Conservation (phyloP, 192 early-diverging fungal genomes). For the Coemansia sp. region DNA sequence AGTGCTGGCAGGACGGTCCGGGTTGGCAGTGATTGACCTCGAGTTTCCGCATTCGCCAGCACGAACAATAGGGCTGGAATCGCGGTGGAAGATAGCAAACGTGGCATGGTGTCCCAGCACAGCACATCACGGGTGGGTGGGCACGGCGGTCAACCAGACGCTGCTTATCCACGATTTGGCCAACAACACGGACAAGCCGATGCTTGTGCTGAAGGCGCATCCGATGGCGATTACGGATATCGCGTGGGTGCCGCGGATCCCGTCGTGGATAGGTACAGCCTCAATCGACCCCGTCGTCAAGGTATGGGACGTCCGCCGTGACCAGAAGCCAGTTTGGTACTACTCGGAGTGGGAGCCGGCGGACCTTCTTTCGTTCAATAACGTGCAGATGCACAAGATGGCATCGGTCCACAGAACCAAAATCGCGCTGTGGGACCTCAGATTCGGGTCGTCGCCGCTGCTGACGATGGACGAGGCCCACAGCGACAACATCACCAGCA, state of each 20-base stretch:
- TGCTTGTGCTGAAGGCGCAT: constrained; percentile 38
- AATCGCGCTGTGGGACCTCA: constrained; percentile 52
- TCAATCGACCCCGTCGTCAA: constrained; percentile 51
- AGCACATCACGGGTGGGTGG: constrained; percentile 46
- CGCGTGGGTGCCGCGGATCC: constrained; percentile 43
- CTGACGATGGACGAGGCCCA: constrained; percentile 42
- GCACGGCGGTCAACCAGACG: constrained; percentile 39
- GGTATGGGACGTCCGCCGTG: constrained; percentile 49
- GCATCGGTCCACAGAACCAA: constrained; percentile 45
- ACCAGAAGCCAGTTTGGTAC: constrained; percentile 52
- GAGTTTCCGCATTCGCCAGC: constrained; percentile 39
- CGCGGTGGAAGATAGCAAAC: constrained; percentile 36
- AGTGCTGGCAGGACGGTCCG: constrained; percentile 38
- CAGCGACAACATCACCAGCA: constrained; percentile 37
- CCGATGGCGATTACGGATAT: constrained; percentile 49
- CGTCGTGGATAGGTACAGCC: constrained; percentile 43
- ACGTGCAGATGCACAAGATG: constrained; percentile 36
- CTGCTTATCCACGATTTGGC: constrained; percentile 46
- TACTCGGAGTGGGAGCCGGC: constrained; percentile 50
- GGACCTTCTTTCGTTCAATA: constrained; percentile 39
- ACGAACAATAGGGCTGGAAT: constrained; percentile 31
- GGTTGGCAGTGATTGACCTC: constrained; percentile 45
- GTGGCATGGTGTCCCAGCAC: constrained; percentile 46
- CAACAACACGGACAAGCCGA: constrained; percentile 25
- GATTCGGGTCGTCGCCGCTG: constrained; percentile 38